Base-by-base conservation (phyloP, 2,329 filamentous ascomycete genomes). In the Colletotrichum navitas region DNA sequence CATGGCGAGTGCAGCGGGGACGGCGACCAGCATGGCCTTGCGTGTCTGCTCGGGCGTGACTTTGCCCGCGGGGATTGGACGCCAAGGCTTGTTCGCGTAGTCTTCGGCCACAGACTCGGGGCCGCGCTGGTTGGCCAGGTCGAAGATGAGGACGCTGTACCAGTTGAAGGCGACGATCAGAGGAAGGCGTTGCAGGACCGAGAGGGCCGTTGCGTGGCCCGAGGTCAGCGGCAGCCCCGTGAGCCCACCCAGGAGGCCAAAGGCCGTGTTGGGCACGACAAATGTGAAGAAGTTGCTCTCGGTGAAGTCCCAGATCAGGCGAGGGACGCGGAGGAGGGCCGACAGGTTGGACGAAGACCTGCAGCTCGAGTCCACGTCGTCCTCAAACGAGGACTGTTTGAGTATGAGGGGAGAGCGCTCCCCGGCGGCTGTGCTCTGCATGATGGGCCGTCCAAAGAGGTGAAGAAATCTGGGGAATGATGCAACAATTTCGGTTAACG, bases 51-150 rank as follows among this genome's bases (percentile, higher is more conserved):
- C 75, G 1, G 68, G 39, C 24, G 78, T 75, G 59, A 79, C 54
- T 7, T 76, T 75, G 3, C 74, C 68, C 11, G 74, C 72, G 45
- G 78, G 77, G 5, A 80, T 73, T 0, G 79, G 75, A 3, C 78
- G 72, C 79, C 79, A 80, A 5, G 79, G 79, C 71, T 81, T 80
- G 73, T 81, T 81, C 43, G 75, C 66, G 3, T 55, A 10, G 63
- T 81, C 79, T 43, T 81, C 79, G 5, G 72, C 56, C 34, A 79
- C 71, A 0, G 77, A 74, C 2, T 74, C 73, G 2, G 72, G 63
- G 2, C 73, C 54, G 8, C 76, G 63, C 58, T 81, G 79, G 70
- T 81, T 81, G 36, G 75, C 70, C n/a, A 80, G 75, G 34, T 78
- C 72, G 41, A 77, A 74, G 8, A 77, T 70, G 1, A 80, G 66